Conservation (phyloP, 2,329 filamentous ascomycete genomes). For the Colletotrichum liaoningense region DNA sequence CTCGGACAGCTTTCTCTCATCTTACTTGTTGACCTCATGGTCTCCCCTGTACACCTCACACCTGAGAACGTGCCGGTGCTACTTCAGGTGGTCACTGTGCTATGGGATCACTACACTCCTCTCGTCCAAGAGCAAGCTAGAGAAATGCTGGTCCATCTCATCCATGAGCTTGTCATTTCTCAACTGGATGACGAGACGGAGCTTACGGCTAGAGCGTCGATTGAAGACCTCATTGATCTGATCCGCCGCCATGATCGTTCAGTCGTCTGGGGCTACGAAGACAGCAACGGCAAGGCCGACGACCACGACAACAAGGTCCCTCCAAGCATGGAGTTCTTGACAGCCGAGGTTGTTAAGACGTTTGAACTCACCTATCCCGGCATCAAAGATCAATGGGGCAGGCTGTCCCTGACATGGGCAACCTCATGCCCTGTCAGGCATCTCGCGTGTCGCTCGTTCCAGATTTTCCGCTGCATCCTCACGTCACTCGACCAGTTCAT, state of each 20-base stretch:
- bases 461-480: constrained; percentile 94
- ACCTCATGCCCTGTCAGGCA: constrained; percentile 96
- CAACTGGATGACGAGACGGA: constrained; percentile 78
- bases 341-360: constrained; percentile 83
- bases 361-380: constrained; percentile 87
- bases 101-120: constrained; percentile 97
- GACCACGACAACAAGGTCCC: constrained; percentile 85
- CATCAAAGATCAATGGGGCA: constrained; percentile 91
- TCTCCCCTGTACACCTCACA: constrained; percentile 85
- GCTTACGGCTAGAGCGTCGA: constrained; percentile 72
- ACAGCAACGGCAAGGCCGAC: constrained; percentile 83
- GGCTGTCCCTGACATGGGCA: constrained; percentile 92
- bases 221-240: constrained; percentile 88
- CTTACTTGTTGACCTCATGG: constrained; percentile 93
- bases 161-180: constrained; percentile 92
- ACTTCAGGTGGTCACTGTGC: constrained; percentile 89
- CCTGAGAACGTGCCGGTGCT: constrained; percentile 86
- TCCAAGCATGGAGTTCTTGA: constrained; percentile 86
- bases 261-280: constrained; percentile 95
- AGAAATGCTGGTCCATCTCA: constrained; percentile 97
- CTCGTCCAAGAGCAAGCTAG: constrained; percentile 96
- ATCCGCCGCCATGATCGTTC: constrained; percentile 86
- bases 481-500: constrained; percentile 92
- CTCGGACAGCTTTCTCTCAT: constrained; percentile 94
- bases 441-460: constrained; percentile 95